A percentile compares a stretch with the other conserved stretches of the same genome.
Conservation (phyloP, 257 asterid genomes). For the Solanum bulbocastanum region DNA sequence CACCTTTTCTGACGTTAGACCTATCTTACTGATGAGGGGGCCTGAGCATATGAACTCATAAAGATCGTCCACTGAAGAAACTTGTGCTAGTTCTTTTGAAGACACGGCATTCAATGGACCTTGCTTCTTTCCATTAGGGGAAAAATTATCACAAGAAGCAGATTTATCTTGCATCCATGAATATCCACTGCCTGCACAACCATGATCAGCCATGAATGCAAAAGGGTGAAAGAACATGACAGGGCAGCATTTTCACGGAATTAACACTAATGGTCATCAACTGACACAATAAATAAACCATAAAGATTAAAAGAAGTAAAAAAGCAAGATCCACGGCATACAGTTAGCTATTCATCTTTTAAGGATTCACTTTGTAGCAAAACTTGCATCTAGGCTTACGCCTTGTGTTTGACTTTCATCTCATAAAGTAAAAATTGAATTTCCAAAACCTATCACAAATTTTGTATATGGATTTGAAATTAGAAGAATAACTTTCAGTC, state of each 20-base stretch:
- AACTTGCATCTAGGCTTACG: background rate
- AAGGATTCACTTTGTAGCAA: background rate
- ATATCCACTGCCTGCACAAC: slow-evolving; percentile 38
- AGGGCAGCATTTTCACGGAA: background rate
- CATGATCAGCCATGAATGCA: background rate
- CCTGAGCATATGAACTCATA: slow-evolving; percentile 72
- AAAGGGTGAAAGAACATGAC: background rate
- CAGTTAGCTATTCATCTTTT: background rate
- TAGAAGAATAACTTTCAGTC: background rate
- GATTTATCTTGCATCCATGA: slow-evolving; percentile 54
- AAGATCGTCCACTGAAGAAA: slow-evolving; percentile 63
- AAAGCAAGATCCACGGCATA: background rate
- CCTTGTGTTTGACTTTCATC: background rate
- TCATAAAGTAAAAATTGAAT: background rate
- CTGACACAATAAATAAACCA: background rate
- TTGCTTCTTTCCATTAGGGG: slow-evolving; percentile 20
- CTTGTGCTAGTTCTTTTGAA: slow-evolving; percentile 41
- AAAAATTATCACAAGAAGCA: slow-evolving; percentile 6
- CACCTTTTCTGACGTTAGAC: slow-evolving; percentile 61
- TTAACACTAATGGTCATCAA: background rate
- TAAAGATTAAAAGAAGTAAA: background rate
- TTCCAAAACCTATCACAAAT: background rate
- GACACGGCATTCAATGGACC: slow-evolving; percentile 28
- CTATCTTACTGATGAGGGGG: slow-evolving; percentile 56
- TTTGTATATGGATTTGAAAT: background rate